phyloP scores from a whole-genome alignment of 768 basidiomycete species.

The Lactarius quietus region DNA sequence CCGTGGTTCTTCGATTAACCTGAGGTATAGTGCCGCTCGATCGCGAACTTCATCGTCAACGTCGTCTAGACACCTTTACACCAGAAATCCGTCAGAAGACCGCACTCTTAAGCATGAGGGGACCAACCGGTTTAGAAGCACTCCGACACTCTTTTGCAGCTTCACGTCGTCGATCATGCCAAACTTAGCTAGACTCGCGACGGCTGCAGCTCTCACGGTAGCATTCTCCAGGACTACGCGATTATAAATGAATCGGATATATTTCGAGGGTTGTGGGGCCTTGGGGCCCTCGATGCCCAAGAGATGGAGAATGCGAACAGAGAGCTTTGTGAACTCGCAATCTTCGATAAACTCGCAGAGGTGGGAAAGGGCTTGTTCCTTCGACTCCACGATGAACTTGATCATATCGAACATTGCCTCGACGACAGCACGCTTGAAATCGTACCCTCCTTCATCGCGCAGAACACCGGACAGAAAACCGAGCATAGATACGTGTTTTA shows the following conservation, averaged over 20 bases:
- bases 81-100: constrained; percentile 5
- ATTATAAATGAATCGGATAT: constrained; percentile 99
- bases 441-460: constrained; percentile 97
- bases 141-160: constrained; percentile 81
- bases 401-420: constrained; percentile 99
- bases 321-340: constrained; percentile 99
- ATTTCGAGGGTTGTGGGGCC: constrained; percentile 94
- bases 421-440: constrained; percentile 98
- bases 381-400: constrained; percentile 92
- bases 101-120: constrained; percentile 10
- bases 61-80: constrained; percentile 90
- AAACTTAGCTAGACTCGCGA: constrained; percentile 93
- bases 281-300: constrained; percentile 96
- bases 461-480: constrained; percentile 95
- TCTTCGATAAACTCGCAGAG: constrained; percentile 99
- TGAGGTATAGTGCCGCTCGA: constrained; percentile 92
- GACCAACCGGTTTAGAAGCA: constrained; percentile 75
- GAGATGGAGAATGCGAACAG: constrained; percentile 92
- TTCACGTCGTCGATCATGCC: constrained; percentile 79
- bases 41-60: constrained; percentile 99
- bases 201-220: constrained; percentile 94
- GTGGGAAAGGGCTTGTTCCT: constrained; percentile 96
- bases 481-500: constrained; percentile 96
- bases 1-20: constrained; percentile 70
- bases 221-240: constrained; percentile 98